These are phyloP conservation scores for Podospora comata DNA, from an alignment of 495 filamentous ascomycete genomes.

Conservation along the genomic window DNA sequence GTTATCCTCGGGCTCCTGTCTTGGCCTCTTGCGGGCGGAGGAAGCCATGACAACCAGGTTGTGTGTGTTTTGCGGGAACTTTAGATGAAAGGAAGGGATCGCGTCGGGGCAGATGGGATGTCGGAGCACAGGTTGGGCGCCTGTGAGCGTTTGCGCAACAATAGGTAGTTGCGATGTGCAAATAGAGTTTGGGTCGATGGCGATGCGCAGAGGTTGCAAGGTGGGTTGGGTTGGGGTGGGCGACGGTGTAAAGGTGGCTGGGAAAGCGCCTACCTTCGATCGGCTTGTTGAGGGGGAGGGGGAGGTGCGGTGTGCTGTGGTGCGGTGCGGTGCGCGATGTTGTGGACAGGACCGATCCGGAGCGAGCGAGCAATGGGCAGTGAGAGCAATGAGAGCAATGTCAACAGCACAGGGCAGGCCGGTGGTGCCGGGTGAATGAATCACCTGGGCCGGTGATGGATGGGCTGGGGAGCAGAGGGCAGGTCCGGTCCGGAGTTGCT, in stretches of 20 bases:
- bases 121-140: not conserved
- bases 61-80: not conserved
- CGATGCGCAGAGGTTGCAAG: not conserved
- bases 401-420: not conserved
- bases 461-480: not conserved
- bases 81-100: not conserved
- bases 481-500: conserved; percentile 2
- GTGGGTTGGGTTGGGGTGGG: not conserved
- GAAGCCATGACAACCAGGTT: conserved; percentile 33
- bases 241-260: not conserved
- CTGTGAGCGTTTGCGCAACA: not conserved
- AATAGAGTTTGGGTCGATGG: not conserved
- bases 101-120: not conserved
- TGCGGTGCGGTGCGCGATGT: not conserved
- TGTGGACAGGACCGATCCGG: not conserved
- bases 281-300: not conserved
- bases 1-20: conserved; percentile 39
- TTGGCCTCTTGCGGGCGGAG: conserved; percentile 45
- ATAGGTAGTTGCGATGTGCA: not conserved
- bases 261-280: not conserved
- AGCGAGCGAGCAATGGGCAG: too few relatives aligned
- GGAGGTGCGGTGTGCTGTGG: too few relatives aligned
- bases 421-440: not conserved
- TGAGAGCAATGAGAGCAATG: not conserved
- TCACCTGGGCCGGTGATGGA: not conserved